These are phyloP conservation scores for Mycena metata DNA, from an alignment of 768 basidiomycete genomes.

Conservation along the genomic window DNA sequence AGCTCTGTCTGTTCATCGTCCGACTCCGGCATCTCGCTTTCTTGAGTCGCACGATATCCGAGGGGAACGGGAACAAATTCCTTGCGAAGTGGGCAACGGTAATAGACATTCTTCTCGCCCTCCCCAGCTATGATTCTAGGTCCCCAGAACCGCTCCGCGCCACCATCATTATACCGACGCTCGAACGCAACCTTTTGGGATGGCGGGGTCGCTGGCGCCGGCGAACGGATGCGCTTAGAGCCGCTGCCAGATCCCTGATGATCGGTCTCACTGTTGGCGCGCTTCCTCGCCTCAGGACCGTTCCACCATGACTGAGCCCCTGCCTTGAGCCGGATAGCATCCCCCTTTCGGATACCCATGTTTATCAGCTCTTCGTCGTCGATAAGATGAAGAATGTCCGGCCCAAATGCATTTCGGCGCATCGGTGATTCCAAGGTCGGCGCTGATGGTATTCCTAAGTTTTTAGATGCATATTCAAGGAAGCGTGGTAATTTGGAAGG, in stretches of 20 bases:
- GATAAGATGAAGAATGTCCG: conserved; percentile 11
- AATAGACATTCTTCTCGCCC: neutral
- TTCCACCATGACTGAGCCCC: conserved; percentile 30
- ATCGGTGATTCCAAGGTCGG: neutral
- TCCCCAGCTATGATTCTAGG: neutral
- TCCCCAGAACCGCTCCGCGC: conserved; percentile 8
- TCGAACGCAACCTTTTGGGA: conserved; percentile 10
- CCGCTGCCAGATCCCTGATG: neutral
- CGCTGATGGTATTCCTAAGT: neutral
- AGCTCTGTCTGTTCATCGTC: neutral
- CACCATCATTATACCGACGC: neutral
- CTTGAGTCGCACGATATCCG: conserved; percentile 4
- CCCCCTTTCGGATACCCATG: neutral
- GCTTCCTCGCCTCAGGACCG: conserved; percentile 31
- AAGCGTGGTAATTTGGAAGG: conserved; percentile 5
- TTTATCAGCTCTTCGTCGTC: neutral
- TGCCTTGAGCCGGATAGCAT: conserved; percentile 30
- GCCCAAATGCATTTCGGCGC: conserved; percentile 10
- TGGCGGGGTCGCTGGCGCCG: neutral
- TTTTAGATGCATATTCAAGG: neutral
- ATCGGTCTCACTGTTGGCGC: conserved; percentile 1
- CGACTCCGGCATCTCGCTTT: neutral
- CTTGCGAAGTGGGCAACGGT: neutral
- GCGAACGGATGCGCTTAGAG: neutral
- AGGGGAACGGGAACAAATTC: conserved; percentile 10